phyloP scores from a whole-genome alignment of 805 yeast genomes.

The Ogataea corticis region DNA sequence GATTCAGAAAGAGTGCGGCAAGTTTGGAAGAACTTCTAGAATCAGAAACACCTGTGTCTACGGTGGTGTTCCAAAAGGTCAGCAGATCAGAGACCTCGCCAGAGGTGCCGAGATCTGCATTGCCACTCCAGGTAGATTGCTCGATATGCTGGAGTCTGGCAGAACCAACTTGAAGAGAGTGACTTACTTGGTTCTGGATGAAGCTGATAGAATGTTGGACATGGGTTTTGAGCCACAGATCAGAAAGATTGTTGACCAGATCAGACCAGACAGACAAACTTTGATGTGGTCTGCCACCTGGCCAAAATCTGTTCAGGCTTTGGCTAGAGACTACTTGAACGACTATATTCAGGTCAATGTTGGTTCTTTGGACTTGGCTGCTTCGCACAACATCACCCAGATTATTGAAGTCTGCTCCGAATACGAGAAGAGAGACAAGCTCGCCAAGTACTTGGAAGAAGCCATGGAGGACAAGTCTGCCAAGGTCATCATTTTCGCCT shows the following conservation, averaged over 20 bases:
- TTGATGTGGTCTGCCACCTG: conserved; percentile 99
- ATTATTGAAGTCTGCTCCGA: conserved; percentile 87
- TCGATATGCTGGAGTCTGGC: conserved; percentile 94
- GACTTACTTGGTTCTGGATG: conserved; percentile 95
- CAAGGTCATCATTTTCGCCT: conserved; percentile 85
- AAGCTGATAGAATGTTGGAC: conserved; percentile 99
- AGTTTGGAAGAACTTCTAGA: conserved; percentile 88
- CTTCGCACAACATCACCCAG: conserved; percentile 95
- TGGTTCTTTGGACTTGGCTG: conserved; percentile 94
- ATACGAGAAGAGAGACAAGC: conserved; percentile 91
- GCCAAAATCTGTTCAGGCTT: conserved; percentile 96
- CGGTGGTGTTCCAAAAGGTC: conserved; percentile 99
- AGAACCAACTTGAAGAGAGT: conserved; percentile 95
- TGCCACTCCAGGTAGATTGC: conserved; percentile 99
- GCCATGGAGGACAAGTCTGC: conserved; percentile 73
- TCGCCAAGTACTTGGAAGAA: conserved; percentile 76
- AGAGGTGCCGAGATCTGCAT: conserved; percentile 95
- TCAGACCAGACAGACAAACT: conserved; percentile 99
- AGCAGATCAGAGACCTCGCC: conserved; percentile 92
- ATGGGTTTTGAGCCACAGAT: conserved; percentile 99
- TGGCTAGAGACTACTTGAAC: conserved; percentile 86
- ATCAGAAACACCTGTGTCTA: conserved; percentile 96
- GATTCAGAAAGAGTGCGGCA: conserved; percentile 93
- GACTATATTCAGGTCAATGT: conserved; percentile 96
- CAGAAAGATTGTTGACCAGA: conserved; percentile 92